These are phyloP conservation scores for Dicorynia guianensis DNA, from an alignment of 306 rosid genomes.

Conservation along the genomic window DNA sequence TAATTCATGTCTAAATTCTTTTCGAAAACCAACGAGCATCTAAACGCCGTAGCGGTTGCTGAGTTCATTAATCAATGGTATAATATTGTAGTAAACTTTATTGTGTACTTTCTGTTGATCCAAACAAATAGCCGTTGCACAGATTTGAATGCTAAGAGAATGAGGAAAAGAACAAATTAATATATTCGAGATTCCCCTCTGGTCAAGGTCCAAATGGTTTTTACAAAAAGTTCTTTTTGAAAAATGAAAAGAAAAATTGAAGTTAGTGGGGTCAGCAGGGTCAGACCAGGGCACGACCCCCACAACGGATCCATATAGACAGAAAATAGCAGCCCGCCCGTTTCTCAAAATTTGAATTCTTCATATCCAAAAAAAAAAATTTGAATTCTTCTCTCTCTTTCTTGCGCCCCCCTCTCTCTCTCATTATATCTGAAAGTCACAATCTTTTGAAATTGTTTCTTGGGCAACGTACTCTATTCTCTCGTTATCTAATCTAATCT, in stretches of 20 bases:
- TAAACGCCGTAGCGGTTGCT: background rate
- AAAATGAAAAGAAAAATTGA: constrained; percentile 9
- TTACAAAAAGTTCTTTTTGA: background rate
- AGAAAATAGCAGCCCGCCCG: background rate
- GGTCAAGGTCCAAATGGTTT: constrained; percentile 33
- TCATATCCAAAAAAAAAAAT: too few relatives aligned
- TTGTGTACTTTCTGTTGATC: constrained; percentile 21
- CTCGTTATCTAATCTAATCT: constrained; percentile 18
- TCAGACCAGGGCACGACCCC: constrained; percentile 14
- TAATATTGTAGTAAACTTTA: background rate
- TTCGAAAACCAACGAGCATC: background rate
- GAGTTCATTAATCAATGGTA: background rate
- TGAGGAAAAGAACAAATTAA: constrained; percentile 21
- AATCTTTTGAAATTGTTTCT: constrained; percentile 48
- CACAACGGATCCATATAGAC: constrained; percentile 26
- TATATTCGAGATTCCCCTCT: background rate
- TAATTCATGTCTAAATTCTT: background rate
- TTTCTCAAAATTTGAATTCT: constrained; percentile 59
- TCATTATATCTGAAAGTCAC: constrained; percentile 33
- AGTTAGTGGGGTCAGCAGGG: constrained; percentile 35
- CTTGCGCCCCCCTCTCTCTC: constrained; percentile 30
- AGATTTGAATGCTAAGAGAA: constrained; percentile 43
- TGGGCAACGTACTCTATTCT: constrained; percentile 41
- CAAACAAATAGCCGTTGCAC: constrained; percentile 43
- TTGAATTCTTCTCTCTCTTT: constrained; percentile 49